Conservation (phyloP, 2,329 filamentous ascomycete species). For the Didymella segeticola region DNA sequence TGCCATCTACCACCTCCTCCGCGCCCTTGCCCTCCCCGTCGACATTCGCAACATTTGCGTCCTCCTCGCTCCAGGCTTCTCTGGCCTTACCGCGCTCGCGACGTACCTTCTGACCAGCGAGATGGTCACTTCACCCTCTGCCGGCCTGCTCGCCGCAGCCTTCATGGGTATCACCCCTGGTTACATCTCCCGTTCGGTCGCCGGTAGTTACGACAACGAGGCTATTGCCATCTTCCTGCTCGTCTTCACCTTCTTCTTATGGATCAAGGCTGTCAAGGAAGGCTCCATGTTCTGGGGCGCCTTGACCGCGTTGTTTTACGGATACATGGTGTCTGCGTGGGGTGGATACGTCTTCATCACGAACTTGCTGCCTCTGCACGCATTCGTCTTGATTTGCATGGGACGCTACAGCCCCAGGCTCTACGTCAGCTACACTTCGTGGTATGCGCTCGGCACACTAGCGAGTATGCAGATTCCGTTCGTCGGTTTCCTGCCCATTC, state of each 20-base stretch:
- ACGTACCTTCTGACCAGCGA: constrained; percentile 96
- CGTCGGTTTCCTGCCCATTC: constrained; percentile 94
- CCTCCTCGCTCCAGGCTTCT: constrained; percentile 91
- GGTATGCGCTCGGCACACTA: constrained; percentile 94
- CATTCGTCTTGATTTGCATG: constrained; percentile 95
- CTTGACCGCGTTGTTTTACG: constrained; percentile 93
- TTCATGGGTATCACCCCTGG: constrained; percentile 99
- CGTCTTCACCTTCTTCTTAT: constrained; percentile 97
- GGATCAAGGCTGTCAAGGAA: constrained; percentile 98
- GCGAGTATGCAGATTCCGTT: constrained; percentile 99
- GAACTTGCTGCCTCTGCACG: constrained; percentile 91
- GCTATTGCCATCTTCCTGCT: constrained; percentile 98
- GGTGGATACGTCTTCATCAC: constrained; percentile 99
- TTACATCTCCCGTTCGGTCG: constrained; percentile 97
- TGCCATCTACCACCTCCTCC: constrained; percentile 91
- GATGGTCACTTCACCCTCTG: constrained; percentile 94
- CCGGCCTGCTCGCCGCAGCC: constrained; percentile 87
- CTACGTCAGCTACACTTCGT: constrained; percentile 96
- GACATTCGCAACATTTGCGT: constrained; percentile 99
- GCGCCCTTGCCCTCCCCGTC: constrained; percentile 86
- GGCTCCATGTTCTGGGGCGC: constrained; percentile 97
- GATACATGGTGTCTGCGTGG: constrained; percentile 99
- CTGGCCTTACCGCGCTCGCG: constrained; percentile 89
- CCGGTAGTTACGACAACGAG: constrained; percentile 99
- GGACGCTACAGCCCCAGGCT: constrained; percentile 91